phyloP scores from a whole-genome alignment of 2,329 filamentous ascomycete genomes.

The Metarhizium album region DNA sequence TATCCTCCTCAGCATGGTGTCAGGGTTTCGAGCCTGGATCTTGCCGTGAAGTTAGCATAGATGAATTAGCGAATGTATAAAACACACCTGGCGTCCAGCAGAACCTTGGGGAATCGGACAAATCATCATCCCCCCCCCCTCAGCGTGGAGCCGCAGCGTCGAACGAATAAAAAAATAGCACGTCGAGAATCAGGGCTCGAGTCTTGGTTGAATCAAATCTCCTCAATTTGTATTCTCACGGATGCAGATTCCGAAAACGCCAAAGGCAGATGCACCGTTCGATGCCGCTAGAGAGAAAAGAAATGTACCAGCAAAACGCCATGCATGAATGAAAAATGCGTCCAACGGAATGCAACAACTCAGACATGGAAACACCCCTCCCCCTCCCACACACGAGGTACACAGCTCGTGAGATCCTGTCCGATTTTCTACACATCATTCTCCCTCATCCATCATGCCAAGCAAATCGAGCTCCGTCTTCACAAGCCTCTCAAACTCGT shows the following conservation, averaged over 20 bases:
- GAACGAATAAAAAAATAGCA: background rate
- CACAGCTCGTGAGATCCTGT: background rate
- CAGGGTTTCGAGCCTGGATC: background rate
- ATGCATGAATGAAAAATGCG: background rate
- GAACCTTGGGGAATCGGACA: background rate
- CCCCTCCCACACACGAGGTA: background rate
- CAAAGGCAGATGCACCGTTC: conserved; percentile 11
- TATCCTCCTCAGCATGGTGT: background rate
- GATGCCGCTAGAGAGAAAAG: too few species aligned
- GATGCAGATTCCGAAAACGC: conserved; percentile 7
- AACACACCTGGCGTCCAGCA: background rate
- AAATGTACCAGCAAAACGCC: background rate
- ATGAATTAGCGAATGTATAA: background rate
- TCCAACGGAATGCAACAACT: background rate
- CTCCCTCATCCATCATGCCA: conserved; percentile 53
- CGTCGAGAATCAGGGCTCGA: background rate
- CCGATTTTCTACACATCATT: conserved; percentile 10
- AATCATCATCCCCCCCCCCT: background rate
- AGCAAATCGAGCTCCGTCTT: conserved; percentile 61
- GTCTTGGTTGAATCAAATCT: background rate
- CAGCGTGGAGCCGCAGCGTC: background rate
- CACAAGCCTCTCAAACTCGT: conserved; percentile 65
- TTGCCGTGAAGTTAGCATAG: background rate
- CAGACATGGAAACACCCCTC: background rate
- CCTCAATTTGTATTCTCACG: background rate